Conservation (phyloP, 768 basidiomycete genomes). For the Lyophyllum shimeji region DNA sequence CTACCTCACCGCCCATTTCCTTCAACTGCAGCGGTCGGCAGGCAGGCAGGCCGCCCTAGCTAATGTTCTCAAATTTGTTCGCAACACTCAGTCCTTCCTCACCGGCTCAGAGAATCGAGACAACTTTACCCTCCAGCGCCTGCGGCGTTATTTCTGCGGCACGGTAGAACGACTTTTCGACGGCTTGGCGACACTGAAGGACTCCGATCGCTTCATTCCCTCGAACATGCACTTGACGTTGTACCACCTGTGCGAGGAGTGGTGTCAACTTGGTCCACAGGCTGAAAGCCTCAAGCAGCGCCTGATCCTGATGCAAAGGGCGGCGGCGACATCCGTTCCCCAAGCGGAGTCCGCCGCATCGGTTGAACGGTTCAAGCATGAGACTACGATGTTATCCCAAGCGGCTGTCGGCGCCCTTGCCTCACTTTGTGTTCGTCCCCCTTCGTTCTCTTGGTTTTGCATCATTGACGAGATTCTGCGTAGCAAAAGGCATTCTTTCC, state of each 20-base stretch:
- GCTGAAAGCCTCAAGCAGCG: conserved; percentile 72
- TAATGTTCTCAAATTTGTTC: conserved; percentile 84
- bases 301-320: conserved; percentile 68
- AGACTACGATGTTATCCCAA: conserved; percentile 70
- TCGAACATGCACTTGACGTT: conserved; percentile 73
- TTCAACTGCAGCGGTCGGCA: conserved; percentile 68
- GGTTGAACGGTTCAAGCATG: conserved; percentile 62
- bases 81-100: conserved; percentile 79
- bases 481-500: conserved; percentile 82
- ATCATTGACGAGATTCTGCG: conserved; percentile 3
- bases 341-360: conserved; percentile 50
- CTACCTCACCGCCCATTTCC: conserved; percentile 74
- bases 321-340: conserved; percentile 57
- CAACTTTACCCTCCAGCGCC: conserved; percentile 71
- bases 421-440: conserved; percentile 76
- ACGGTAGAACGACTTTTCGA: conserved; percentile 86
- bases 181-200: conserved; percentile 64
- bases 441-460: background rate
- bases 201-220: conserved; percentile 76
- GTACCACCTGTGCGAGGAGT: conserved; percentile 88
- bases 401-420: conserved; percentile 87
- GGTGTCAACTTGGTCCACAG: conserved; percentile 85
- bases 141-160: conserved; percentile 90
- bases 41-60: conserved; percentile 72
- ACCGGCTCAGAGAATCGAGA: conserved; percentile 69